Percentiles rank a stretch among this genome's conserved stretches.
These are phyloP conservation scores for Pseudozyma flocculosa DNA, from an alignment of 1,284 basidiomycete species.

Conservation along the genomic window DNA sequence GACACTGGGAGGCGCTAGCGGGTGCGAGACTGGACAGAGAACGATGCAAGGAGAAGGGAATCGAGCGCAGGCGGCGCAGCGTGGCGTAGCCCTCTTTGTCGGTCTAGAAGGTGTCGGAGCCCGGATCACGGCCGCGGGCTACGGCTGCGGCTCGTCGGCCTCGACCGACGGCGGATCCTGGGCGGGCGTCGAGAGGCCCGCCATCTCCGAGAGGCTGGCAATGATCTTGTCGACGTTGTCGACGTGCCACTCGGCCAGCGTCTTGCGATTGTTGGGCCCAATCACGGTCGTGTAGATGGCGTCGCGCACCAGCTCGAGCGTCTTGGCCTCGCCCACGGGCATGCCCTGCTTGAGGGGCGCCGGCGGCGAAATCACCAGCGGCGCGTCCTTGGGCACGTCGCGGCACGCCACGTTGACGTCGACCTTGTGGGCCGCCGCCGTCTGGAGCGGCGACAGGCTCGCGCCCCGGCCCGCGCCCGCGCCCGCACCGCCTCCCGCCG, in stretches of 20 bases:
- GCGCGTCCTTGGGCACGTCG: constrained; percentile 5
- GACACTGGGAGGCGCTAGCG: too few relatives aligned
- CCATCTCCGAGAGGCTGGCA: constrained; percentile 50
- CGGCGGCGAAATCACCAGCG: constrained; percentile 35
- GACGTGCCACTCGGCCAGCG: constrained; percentile 54
- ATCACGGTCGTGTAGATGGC: constrained; percentile 53
- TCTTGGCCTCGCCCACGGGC: constrained; percentile 28
- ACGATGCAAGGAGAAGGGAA: too few relatives aligned
- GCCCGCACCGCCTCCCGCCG: neutral
- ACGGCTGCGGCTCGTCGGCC: neutral
- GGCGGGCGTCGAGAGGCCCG: constrained; percentile 8
- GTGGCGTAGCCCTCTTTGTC: too few relatives aligned
- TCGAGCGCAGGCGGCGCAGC: too few relatives aligned
- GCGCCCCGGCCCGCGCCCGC: too few relatives aligned
- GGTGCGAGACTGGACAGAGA: too few relatives aligned
- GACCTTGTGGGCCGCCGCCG: constrained; percentile 5
- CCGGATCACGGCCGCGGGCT: too few relatives aligned
- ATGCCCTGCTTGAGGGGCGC: constrained; percentile 31
- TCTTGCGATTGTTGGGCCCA: constrained; percentile 50
- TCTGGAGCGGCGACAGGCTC: neutral
- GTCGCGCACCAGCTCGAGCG: constrained; percentile 30
- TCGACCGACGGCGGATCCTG: neutral
- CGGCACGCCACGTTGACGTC: constrained; percentile 2
- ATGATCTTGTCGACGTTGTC: constrained; percentile 45
- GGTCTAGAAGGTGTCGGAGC: too few relatives aligned